These are phyloP conservation scores for Nicotiana knightiana DNA, from an alignment of 257 asterid species.

Conservation along the genomic window DNA sequence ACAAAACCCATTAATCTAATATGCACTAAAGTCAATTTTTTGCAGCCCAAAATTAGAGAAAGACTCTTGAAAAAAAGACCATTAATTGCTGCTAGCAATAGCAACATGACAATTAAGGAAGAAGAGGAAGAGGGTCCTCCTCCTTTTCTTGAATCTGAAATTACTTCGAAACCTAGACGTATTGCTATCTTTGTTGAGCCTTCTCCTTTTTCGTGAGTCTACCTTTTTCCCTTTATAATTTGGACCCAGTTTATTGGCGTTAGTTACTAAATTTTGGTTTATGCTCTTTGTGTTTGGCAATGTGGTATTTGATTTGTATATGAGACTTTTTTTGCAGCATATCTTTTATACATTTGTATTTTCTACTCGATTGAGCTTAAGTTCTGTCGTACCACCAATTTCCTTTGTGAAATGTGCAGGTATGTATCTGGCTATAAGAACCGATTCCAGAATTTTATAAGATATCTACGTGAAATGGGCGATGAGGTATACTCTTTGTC, in stretches of 20 bases:
- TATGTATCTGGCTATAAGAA: constrained; percentile 95
- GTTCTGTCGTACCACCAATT: constrained; percentile 4
- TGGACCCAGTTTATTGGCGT: neutral
- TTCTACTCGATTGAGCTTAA: neutral
- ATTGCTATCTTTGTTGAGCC: constrained; percentile 98
- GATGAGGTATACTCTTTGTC: constrained; percentile 70
- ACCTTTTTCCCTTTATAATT: neutral
- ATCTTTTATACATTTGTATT: neutral
- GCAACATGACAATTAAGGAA: constrained; percentile 42
- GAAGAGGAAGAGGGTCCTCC: constrained; percentile 59
- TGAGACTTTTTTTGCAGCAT: too few species aligned
- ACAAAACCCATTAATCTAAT: constrained; percentile 29
- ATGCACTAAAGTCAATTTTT: constrained; percentile 26
- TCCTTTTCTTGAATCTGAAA: constrained; percentile 53
- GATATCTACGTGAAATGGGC: constrained; percentile 96
- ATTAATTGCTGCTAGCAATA: constrained; percentile 30
- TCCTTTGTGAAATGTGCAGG: constrained; percentile 45
- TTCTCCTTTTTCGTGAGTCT: constrained; percentile 93
- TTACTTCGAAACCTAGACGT: constrained; percentile 62
- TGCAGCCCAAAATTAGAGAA: constrained; percentile 12
- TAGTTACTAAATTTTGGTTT: neutral
- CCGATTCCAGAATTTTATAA: constrained; percentile 96
- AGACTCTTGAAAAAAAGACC: constrained; percentile 16
- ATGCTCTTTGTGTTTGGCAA: neutral
- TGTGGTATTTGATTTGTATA: too few species aligned